A percentile compares a stretch with the other conserved stretches of the same genome.
Evolutionary conservation across 2,329 filamentous ascomycete species (phyloP).

Genomic region (Penicillium sp.): DNA sequence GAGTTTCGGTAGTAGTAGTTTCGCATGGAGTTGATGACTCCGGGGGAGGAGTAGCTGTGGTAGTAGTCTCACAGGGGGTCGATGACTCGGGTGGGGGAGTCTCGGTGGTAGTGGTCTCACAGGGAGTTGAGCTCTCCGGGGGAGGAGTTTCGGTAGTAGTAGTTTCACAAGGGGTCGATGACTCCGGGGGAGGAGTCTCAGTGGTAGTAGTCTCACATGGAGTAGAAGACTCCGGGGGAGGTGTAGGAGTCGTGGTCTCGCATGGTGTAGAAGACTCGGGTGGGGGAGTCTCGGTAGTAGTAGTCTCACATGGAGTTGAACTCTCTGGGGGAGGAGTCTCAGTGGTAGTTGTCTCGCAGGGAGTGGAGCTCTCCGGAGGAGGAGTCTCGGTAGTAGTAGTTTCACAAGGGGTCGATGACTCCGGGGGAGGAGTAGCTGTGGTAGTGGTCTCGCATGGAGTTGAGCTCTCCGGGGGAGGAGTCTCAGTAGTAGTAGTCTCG

Average conservation of each 20-base stretch:
- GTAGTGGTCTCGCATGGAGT: slow-evolving; percentile 12
- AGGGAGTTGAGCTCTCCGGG: slow-evolving; percentile 9
- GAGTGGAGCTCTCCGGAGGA: slow-evolving; percentile 2
- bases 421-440: slow-evolving; percentile 1
- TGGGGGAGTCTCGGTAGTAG: not conserved
- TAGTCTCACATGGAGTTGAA: slow-evolving; percentile 8
- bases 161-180: slow-evolving; percentile 11
- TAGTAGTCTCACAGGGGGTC: slow-evolving; percentile 8
- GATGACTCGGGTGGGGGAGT: slow-evolving; percentile 5
- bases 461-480: not conserved
- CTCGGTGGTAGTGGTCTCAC: slow-evolving; percentile 11
- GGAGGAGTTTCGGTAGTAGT: slow-evolving; percentile 7
- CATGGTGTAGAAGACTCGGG: slow-evolving; percentile 7
- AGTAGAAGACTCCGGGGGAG: slow-evolving; percentile 8
- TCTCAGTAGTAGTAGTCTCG: slow-evolving; percentile 5
- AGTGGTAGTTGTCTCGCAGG: slow-evolving; percentile 12
- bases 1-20: slow-evolving; percentile 4
- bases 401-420: not conserved
- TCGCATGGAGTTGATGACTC: slow-evolving; percentile 12
- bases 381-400: not conserved
- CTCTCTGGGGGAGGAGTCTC: not conserved
- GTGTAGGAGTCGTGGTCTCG: slow-evolving; percentile 5
- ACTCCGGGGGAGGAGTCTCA: slow-evolving; percentile 1
- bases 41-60: slow-evolving; percentile 8
- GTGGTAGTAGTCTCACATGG: slow-evolving; percentile 11